phyloP scores from a whole-genome alignment of 345 rosid species.

The Lenwebbia sp. region DNA sequence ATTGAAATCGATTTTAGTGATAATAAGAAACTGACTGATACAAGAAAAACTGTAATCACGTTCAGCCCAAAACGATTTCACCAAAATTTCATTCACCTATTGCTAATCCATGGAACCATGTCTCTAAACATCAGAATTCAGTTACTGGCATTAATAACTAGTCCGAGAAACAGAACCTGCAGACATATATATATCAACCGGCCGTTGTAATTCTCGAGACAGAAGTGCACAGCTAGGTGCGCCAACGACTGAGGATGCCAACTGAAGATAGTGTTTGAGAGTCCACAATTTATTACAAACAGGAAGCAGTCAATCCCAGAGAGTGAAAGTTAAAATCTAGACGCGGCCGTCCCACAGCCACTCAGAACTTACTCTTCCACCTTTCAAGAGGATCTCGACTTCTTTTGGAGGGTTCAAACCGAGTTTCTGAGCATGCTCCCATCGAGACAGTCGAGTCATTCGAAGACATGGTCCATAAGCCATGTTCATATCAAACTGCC shows the following conservation, averaged over 20 bases:
- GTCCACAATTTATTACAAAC: background rate
- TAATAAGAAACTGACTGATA: background rate
- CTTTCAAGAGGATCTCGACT: slow-evolving; percentile 33
- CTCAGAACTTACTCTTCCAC: slow-evolving; percentile 26
- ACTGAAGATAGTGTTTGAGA: background rate
- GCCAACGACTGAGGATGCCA: background rate
- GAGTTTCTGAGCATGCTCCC: slow-evolving; percentile 67
- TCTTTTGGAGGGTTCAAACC: slow-evolving; percentile 62
- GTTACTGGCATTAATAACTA: background rate
- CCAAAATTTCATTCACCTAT: no score
- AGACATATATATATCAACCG: background rate
- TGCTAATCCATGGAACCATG: background rate
- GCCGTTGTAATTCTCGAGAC: background rate
- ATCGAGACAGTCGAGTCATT: slow-evolving; percentile 51
- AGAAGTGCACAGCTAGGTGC: background rate
- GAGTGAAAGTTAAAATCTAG: background rate
- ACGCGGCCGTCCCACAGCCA: slow-evolving; percentile 69
- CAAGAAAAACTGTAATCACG: background rate
- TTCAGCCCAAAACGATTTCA: background rate
- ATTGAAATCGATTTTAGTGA: no score
- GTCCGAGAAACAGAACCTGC: background rate
- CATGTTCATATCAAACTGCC: slow-evolving; percentile 81
- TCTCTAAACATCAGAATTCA: background rate
- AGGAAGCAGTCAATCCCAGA: background rate
- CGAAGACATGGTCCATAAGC: slow-evolving; percentile 80